These are phyloP conservation scores for Colletotrichum sp. DNA, from an alignment of 2,329 filamentous ascomycete species.

Conservation along the genomic window DNA sequence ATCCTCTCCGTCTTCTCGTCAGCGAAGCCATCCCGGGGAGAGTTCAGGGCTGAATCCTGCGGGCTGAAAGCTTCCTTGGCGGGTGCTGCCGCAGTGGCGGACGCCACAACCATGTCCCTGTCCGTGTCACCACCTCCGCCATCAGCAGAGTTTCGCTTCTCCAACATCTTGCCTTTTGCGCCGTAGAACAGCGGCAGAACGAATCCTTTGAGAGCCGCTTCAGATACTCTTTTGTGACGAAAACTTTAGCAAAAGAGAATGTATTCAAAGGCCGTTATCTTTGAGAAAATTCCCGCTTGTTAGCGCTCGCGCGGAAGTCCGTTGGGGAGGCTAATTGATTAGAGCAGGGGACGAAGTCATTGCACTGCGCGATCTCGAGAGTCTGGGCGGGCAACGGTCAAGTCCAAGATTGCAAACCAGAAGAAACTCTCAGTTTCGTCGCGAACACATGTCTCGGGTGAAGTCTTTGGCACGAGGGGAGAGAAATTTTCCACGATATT, in stretches of 20 bases:
- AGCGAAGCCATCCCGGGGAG: background rate
- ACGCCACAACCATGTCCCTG: background rate
- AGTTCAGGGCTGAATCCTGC: background rate
- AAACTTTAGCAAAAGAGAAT: background rate
- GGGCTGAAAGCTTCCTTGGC: background rate
- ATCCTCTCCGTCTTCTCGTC: background rate
- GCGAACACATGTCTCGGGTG: background rate
- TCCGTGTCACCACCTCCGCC: background rate
- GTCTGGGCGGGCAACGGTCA: background rate
- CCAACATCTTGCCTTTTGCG: background rate
- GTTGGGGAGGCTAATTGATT: background rate
- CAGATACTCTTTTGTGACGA: background rate
- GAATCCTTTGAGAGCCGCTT: background rate
- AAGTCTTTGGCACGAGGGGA: background rate
- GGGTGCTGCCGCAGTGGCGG: background rate
- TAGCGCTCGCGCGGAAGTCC: constrained; percentile 8
- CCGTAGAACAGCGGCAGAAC: background rate
- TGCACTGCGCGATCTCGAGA: background rate
- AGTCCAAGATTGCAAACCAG: background rate
- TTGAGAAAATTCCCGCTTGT: background rate
- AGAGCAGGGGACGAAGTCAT: constrained; percentile 1
- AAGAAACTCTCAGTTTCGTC: background rate
- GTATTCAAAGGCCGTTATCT: background rate
- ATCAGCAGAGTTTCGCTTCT: background rate
- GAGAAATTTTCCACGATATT: background rate